Evolutionary conservation across 371 early-diverging fungal species (phyloP), one percentile per base, ranked within the genome.

Genomic region (Apophysomyces elegans): DNA sequence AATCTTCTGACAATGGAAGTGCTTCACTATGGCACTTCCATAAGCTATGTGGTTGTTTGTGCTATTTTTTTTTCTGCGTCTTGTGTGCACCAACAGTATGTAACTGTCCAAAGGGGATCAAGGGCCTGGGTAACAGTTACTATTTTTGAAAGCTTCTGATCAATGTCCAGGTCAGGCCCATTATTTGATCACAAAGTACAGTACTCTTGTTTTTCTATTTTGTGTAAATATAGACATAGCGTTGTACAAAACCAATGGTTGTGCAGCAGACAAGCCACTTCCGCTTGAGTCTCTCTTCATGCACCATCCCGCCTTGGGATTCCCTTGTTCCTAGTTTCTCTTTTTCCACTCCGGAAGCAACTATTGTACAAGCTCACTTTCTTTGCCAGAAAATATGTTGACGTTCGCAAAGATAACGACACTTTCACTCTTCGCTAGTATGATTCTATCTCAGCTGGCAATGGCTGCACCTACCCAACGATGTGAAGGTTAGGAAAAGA

Each of bases 251-350:
- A n/a, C 7, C 35, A 50, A 50, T 7, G 5, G 5, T 9, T 21
- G 54, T 50, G 54, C 21, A 50, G 21, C 54, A 11, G 16, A 50
- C 54, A 50, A 50, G 54, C 54, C 54, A 47, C 47, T 18, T 26
- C 21, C 1, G 9, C 35, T 50, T 2, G 13, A 18, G 21, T 50
- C 21, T 50, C 54, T 18, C 47, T 50, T 21, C 54, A 50, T 50
- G 54, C 54, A 26, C 32, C 32, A 50, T 50, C 9, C 54, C 16
- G 18, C 16, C 41, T 13, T 41, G 13, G 41, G 41, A 21, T 50
- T 50, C 54, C 54, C 54, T 21, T 8, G n/a, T 50, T 50, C 54
- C 54, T 21, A 7, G 16, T 50, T 50, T 21, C 21, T 50, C 11
- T 50, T 50, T 50, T 50, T 18, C 9, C 11, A 18, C 21, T 50